Conservation (phyloP, 805 yeast species). For the Candida adriatica region DNA sequence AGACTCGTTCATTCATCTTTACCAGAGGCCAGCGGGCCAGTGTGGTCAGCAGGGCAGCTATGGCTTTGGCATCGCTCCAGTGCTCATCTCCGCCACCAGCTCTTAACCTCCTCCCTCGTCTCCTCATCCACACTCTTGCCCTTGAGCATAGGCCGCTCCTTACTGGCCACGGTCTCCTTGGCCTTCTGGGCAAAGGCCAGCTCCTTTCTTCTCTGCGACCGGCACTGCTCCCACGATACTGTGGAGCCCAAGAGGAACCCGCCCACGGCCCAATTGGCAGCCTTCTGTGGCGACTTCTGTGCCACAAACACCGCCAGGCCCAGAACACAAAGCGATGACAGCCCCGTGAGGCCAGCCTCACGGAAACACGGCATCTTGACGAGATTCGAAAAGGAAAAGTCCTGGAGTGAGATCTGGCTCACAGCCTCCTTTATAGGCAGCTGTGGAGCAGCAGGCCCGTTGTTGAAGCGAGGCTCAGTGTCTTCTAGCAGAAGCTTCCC, state of each 20-base stretch:
- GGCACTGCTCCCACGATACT: constrained; percentile 91
- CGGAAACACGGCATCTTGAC: constrained; percentile 69
- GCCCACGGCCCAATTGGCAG: constrained; percentile 78
- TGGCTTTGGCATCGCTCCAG: too few relatives aligned
- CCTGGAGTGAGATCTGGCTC: constrained; percentile 36
- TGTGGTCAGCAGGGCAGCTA: not conserved
- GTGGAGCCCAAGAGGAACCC: constrained; percentile 75
- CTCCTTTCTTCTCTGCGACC: constrained; percentile 60
- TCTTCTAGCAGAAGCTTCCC: constrained; percentile 33
- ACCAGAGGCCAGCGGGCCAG: not conserved
- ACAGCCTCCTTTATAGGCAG: constrained; percentile 34
- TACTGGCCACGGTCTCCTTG: constrained; percentile 37
- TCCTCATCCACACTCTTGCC: constrained; percentile 17
- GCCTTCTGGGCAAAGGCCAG: constrained; percentile 65
- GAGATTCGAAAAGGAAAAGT: constrained; percentile 45
- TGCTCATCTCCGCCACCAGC: constrained; percentile 22
- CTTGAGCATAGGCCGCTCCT: constrained; percentile 31
- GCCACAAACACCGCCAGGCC: constrained; percentile 61
- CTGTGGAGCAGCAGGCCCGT: constrained; percentile 24
- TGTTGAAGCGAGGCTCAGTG: constrained; percentile 33
- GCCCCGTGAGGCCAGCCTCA: constrained; percentile 72
- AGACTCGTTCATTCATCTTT: not conserved
- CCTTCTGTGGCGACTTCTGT: constrained; percentile 53
- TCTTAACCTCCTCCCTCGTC: constrained; percentile 20
- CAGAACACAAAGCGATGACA: constrained; percentile 63